Conservation (phyloP, 768 basidiomycete genomes). For the Suillus americanus region DNA sequence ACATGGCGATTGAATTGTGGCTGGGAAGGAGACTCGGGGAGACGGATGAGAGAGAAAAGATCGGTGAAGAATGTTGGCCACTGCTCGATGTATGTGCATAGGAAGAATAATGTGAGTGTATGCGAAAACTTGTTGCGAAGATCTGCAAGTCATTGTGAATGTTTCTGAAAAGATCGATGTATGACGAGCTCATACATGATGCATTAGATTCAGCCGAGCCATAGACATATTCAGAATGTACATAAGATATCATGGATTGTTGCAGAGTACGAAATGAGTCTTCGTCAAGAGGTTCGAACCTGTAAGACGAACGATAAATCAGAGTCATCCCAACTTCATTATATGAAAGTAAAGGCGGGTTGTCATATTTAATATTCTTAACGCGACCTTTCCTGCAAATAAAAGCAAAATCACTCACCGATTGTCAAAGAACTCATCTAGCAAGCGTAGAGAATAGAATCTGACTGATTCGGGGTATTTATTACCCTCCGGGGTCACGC, state of each 20-base stretch:
- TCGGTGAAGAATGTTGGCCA: conserved; percentile 86
- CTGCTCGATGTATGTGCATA: conserved; percentile 81
- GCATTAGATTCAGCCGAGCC: conserved; percentile 83
- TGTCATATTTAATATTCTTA: not conserved
- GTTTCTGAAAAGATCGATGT: conserved; percentile 10
- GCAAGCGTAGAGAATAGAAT: conserved; percentile 76
- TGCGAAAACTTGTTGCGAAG: conserved; percentile 95
- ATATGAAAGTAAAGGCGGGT: not conserved
- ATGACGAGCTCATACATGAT: conserved; percentile 60
- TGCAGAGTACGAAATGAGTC: conserved; percentile 72
- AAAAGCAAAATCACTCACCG: conserved; percentile 51
- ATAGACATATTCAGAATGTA: conserved; percentile 84
- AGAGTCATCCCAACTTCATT: conserved; percentile 1
- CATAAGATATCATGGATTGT: conserved; percentile 76
- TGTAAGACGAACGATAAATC: conserved; percentile 25
- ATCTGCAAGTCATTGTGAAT: conserved; percentile 45
- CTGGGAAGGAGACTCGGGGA: conserved; percentile 52
- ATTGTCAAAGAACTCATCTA: conserved; percentile 82
- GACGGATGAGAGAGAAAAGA: conserved; percentile 71
- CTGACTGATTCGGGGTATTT: conserved; percentile 72
- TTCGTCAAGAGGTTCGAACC: conserved; percentile 66
- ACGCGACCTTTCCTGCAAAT: not conserved
- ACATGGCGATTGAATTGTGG: conserved; percentile 79
- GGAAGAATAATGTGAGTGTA: conserved; percentile 85
- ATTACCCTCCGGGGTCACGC: conserved; percentile 58